Evolutionary conservation across 1,284 basidiomycete genomes (phyloP).

Genomic region (Singerocomus inundabilis): DNA sequence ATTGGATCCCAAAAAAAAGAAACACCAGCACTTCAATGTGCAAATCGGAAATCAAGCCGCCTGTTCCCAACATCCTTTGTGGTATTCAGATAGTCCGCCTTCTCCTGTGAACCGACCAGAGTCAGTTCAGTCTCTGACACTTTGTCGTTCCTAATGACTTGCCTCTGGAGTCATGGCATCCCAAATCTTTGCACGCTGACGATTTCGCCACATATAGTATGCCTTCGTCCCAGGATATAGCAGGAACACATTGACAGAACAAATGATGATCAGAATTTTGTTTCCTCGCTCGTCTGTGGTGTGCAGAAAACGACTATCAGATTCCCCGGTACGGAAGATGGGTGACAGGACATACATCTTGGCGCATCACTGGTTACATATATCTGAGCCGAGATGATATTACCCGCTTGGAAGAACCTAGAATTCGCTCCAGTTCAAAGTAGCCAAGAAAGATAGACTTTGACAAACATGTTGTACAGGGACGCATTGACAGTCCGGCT

Average conservation of each 20-base stretch:
- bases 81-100: constrained; percentile 40
- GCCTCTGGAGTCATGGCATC: constrained; percentile 50
- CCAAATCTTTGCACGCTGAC: constrained; percentile 48
- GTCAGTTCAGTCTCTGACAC: neutral
- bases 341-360: constrained; percentile 33
- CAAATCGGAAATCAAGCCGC: constrained; percentile 41
- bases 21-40: constrained; percentile 26
- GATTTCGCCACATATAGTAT: constrained; percentile 54
- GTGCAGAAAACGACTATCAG: neutral
- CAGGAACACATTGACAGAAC: constrained; percentile 45
- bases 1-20: no score
- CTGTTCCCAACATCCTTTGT: constrained; percentile 41
- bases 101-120: constrained; percentile 30
- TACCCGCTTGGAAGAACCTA: constrained; percentile 47
- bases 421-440: neutral
- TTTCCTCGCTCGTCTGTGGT: constrained; percentile 50
- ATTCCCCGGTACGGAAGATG: neutral
- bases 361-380: constrained; percentile 50
- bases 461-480: constrained; percentile 49
- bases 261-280: constrained; percentile 43
- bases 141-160: constrained; percentile 3
- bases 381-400: constrained; percentile 44
- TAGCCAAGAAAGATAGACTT: no score
- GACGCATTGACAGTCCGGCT: constrained; percentile 54
- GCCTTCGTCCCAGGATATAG: constrained; percentile 50